Base-by-base conservation (phyloP, 169 alveolate species). In the Cryptosporidium baileyi region DNA sequence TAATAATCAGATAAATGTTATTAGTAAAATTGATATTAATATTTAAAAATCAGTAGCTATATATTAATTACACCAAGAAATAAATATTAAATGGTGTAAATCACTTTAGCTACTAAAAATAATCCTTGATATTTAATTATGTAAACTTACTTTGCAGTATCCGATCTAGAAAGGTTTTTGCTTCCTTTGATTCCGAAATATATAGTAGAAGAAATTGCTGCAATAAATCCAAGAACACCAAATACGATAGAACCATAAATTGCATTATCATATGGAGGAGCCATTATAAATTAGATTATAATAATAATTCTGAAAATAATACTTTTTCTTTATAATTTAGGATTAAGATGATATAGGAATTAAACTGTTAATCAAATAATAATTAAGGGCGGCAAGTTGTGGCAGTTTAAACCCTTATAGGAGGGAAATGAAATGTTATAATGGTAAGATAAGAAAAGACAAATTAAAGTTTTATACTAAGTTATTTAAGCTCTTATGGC, bases 141-240 rank as follows among this genome's bases (percentile, higher is more conserved):
- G 15, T 49, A 54, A 74, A 74, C 85, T 74, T 74, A 74, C 85
- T 74, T 74, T n/a, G 67, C 85, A 74, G 85, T 74, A 8, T 74
- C 85, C 2, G 74, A 51, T 36, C 67, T 51, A 22, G 85, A 74
- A 22, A 74, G 85, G 24, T 57, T 57, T 44, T 74, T 74, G 36
- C 85, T 74, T 40, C 85, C 85, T 45, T 74, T 74, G 40, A 74
- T 41, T 17, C 85, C 85, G 38, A 74, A 74, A 41, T 74, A 74
- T 54, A 74, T 24, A 3, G 67, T 57, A 26, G 74, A 74, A 24
- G 67, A 74, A 54, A 74, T 51, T 3, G 85, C 85, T 41, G 85
- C 67, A 51, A 74, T 57, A 61, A 74, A 52, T n/a, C 85, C 85
- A 52, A 74, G 24, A 17, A 51, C 74, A 26, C 74, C 85, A 54